Percentiles rank a stretch among this genome's conserved stretches.
Evolutionary conservation across 495 filamentous ascomycete genomes (phyloP).

Genomic region (Cetradonia linearis): DNA sequence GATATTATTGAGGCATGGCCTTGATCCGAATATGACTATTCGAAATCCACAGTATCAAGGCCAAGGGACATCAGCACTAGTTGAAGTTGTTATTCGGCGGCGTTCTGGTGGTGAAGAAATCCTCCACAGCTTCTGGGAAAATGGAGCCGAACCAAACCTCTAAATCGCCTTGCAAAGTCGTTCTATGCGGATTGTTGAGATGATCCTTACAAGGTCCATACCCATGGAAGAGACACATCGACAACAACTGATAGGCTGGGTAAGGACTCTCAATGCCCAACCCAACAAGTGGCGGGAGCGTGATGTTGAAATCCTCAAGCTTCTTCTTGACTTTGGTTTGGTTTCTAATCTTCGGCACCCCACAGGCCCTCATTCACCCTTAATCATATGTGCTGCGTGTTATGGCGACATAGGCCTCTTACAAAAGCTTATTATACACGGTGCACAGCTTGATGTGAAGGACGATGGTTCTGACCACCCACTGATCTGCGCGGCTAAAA

Average conservation of each 20-base stretch:
- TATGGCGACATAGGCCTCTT: conserved; percentile 11
- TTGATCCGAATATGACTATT: conserved; percentile 13
- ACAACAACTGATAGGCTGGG: conserved; percentile 3
- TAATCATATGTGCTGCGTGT: conserved; percentile 15
- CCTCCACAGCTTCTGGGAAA: conserved; percentile 10
- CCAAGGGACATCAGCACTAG: conserved; percentile 7
- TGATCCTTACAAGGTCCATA: neutral
- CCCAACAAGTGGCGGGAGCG: conserved; percentile 10
- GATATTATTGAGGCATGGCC: conserved; percentile 9
- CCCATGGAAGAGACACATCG: conserved; percentile 5
- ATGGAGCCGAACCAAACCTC: conserved; percentile 13
- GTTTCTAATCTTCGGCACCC: conserved; percentile 11
- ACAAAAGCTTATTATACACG: conserved; percentile 6
- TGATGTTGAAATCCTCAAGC: conserved; percentile 8
- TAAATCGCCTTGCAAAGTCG: conserved; percentile 6
- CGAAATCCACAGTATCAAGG: neutral
- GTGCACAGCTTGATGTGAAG: conserved; percentile 10
- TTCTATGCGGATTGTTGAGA: conserved; percentile 3
- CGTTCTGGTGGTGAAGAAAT: neutral
- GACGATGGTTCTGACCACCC: conserved; percentile 14
- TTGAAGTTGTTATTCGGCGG: conserved; percentile 7
- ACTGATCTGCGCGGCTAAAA: conserved; percentile 15
- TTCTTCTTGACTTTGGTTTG: conserved; percentile 14
- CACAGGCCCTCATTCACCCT: conserved; percentile 13
- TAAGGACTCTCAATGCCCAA: neutral